Conservation (phyloP, 176 grass and related monocot genomes). For the Cocos nucifera region DNA sequence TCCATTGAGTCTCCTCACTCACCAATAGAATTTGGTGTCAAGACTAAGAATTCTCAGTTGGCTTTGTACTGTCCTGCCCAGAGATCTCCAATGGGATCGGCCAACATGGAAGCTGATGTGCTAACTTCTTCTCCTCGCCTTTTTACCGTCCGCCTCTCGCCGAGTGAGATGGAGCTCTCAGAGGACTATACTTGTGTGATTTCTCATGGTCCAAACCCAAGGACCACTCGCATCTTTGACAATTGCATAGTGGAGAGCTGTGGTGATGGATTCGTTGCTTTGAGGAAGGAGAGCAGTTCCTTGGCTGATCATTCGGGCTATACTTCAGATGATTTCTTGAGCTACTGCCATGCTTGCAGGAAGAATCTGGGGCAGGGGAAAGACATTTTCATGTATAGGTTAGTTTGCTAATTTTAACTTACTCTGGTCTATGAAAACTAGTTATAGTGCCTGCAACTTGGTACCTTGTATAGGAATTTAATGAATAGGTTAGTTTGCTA, state of each 20-base stretch:
- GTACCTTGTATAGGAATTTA: too few species aligned
- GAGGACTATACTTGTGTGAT: conserved; percentile 82
- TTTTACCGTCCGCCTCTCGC: conserved; percentile 7
- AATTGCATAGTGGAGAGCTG: conserved; percentile 45
- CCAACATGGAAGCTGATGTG: conserved; percentile 3
- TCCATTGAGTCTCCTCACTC: too few species aligned
- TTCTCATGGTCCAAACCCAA: conserved; percentile 42
- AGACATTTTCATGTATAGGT: conserved; percentile 79
- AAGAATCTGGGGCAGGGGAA: conserved; percentile 47
- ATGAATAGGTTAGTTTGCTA: conserved; percentile 23
- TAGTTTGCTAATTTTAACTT: conserved; percentile 1
- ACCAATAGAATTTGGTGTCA: conserved; percentile 43
- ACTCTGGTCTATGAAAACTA: too few species aligned
- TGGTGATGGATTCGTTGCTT: not conserved
- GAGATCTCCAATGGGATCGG: not conserved
- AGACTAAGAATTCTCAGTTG: conserved; percentile 53
- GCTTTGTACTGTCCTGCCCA: conserved; percentile 6
- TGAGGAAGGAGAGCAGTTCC: conserved; percentile 6
- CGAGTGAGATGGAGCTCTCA: conserved; percentile 29
- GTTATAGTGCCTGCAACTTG: too few species aligned
- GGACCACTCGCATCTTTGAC: conserved; percentile 52
- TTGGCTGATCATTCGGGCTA: conserved; percentile 10
- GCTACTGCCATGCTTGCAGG: conserved; percentile 56
- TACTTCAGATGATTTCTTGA: conserved; percentile 29
- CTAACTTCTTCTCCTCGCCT: not conserved